These are phyloP conservation scores for Nemania abortiva DNA, from an alignment of 2,329 filamentous ascomycete genomes.

Conservation along the genomic window DNA sequence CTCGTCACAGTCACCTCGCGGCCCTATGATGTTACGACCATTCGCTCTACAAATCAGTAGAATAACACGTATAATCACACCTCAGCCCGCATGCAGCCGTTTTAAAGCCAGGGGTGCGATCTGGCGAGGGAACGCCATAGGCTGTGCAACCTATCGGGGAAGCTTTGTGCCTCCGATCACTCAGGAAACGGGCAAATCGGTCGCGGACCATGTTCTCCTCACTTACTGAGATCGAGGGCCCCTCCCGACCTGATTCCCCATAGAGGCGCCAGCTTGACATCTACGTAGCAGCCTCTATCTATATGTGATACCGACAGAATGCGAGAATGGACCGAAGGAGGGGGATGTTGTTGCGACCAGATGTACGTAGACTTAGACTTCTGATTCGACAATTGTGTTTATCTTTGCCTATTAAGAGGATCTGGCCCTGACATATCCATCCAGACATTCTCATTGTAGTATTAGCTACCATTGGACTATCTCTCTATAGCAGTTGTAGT, in stretches of 20 bases:
- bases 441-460: conserved; percentile 43
- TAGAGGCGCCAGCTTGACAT: conserved; percentile 2
- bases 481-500: conserved; percentile 13
- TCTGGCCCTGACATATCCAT: conserved; percentile 9
- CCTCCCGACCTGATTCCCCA: conserved; percentile 11
- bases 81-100: conserved; percentile 15
- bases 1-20: conserved; percentile 18
- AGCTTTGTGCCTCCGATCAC: conserved; percentile 4
- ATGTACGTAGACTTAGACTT: conserved; percentile 9
- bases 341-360: conserved; percentile 31
- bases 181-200: background rate
- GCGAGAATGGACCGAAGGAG: conserved; percentile 50
- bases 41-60: conserved; percentile 3
- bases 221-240: conserved; percentile 1
- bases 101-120: background rate
- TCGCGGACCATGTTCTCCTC: conserved; percentile 11
- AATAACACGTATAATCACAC: conserved; percentile 15
- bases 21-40: background rate
- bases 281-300: conserved; percentile 26
- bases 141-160: conserved; percentile 4
- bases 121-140: background rate
- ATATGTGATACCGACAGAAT: conserved; percentile 44
- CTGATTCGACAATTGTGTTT: conserved; percentile 31
- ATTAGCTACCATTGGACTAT: background rate
- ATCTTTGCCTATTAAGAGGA: conserved; percentile 14